Base-by-base conservation (phyloP, 2,329 filamentous ascomycete species). In the Alternaria burnsii region DNA sequence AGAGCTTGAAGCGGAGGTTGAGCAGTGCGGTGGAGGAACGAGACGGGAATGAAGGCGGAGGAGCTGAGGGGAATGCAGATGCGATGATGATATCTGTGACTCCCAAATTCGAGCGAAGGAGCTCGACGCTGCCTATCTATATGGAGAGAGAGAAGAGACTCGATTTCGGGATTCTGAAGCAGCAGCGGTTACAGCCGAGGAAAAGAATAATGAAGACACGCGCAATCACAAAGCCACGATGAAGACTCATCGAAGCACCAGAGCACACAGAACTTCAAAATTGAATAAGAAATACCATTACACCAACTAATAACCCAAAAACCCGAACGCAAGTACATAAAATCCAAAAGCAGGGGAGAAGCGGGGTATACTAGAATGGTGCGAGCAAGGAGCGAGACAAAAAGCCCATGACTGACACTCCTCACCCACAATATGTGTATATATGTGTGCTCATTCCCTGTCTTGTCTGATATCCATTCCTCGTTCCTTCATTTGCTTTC, bases 281-380 rank as follows among this genome's bases (percentile, higher is more conserved):
- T 0, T 12, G 2, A 50, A 24, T 12, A 42, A n/a, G 36, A n/a
- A 22, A 26, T 50, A n/a, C 32, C 46, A 50, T 50, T 50, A 18
- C 46, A 50, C 46, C 46, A 14, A 50, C 46, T 36, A 50, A 32
- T 32, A 26, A 50, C 12, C 46, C 46, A 36, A 38, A 41, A 41
- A 30, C 24, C 22, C 50, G 28, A 26, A 41, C 18, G 20, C 32
- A 36, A 52, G 34, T 41, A 30, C 28, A 41, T 24, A 40, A 38
- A 10, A 52, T 52, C 36, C 50, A 52, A 52, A 41, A 26, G 24
- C 50, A 52, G 50, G 50, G 36, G 30, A 52, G 50, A 42, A 24
- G 40, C 18, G 48, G 36, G 50, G 50, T 52, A 52, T 52, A 52
- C 50, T 41, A 52, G 36, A 52, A 52, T 41, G 22, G 46, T 52